Base-by-base conservation (phyloP, 202 grass and related monocot genomes). In the Musa balbisiana region DNA sequence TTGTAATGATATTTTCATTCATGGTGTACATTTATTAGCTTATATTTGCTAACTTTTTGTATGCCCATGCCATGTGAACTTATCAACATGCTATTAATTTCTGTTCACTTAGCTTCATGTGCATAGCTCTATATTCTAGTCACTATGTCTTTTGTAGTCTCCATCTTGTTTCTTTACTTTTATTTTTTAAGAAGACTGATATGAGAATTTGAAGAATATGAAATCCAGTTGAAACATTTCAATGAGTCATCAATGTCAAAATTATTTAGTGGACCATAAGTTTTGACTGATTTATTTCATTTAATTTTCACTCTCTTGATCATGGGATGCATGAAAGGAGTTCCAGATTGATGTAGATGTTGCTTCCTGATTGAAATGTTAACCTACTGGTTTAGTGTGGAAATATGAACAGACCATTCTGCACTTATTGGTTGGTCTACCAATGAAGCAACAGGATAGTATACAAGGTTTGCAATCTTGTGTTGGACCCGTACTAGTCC, bases 141-240 rank as follows among this genome's bases (percentile, higher is more conserved):
- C 5, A 3, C 33, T 8, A 8, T 43, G 33, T 43, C 33, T 43
- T 43, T 43, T 43, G 33, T 43, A 43, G 33, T 43, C 33, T 43
- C 5, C 5, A 43, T 43, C 1, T 43, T 43, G 33, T 43, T 43
- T 43, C 5, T 43, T 43, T 43, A 5, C 33, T 5, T 43, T 43
- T 27, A 27, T 27, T 43, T 43, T 43, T 5, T 8, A 43, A 43
- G 33, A 8, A 43, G 33, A 43, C 33, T 43, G 33, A 43, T 43
- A 43, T 43, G 33, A 5, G 5, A 43, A 43, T 43, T 43, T 43
- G 33, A 43, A 8, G 33, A 43, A 43, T 43, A 43, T 60, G 16
- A n/a, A 60, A 19, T n/a, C 56, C 56, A 60, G 14, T 77, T 74
- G 14, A 50, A 74, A 24, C 16, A 63, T 55, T 76, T 43, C 33